Base-by-base conservation (phyloP, 1,139 yeast species). In the Candida anutae region DNA sequence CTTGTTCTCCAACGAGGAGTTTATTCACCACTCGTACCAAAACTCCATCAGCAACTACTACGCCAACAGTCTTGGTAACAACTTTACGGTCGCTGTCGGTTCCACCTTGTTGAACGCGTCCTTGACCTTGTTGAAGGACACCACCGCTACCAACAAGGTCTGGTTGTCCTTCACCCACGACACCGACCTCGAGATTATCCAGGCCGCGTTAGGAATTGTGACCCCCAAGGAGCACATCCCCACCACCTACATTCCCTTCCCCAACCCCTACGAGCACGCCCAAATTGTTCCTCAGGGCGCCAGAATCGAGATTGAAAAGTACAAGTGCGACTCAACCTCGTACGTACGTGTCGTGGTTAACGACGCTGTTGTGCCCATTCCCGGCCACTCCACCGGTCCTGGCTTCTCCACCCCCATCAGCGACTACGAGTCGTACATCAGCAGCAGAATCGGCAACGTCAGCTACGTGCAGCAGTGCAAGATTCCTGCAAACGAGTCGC, bases 1-100 rank as follows among this genome's bases (percentile, higher is more conserved):
- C 22, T 52, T 72, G n/a, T 66, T 75, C 52, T 64, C 71, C 28
- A 53, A 57, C 27, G 68, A 67, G 25, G 78, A 74, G 34, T 63
- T 58, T 42, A 49, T 65, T 15, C 53, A 56, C 14, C 52, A 58
- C 34, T 62, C 67, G 15, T 73, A 74, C 46, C 43, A 49, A 16
- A 50, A 53, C 13, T 77, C 72, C 33, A 51, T 75, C 26, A 38
- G 45, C 22, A 62, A 58, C 42, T 66, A 66, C 44, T 73, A 73
- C 51, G 40, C 55, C 31, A 53, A 60, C 24, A 77, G 79, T 10
- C 72, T 75, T 3, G 75, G 75, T 4, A 55, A 68, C 45, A 59
- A 64, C 32, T 42, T 50, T 31, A 55, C 71, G 4, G 48, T 46
- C 12, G 50, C 61, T 10, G 50, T 63, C 25, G 79, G 77, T 3